A percentile compares a stretch with the other conserved stretches of the same genome.
phyloP scores from a whole-genome alignment of 2,329 filamentous ascomycete genomes.

The Amesomyces nigricolor region DNA sequence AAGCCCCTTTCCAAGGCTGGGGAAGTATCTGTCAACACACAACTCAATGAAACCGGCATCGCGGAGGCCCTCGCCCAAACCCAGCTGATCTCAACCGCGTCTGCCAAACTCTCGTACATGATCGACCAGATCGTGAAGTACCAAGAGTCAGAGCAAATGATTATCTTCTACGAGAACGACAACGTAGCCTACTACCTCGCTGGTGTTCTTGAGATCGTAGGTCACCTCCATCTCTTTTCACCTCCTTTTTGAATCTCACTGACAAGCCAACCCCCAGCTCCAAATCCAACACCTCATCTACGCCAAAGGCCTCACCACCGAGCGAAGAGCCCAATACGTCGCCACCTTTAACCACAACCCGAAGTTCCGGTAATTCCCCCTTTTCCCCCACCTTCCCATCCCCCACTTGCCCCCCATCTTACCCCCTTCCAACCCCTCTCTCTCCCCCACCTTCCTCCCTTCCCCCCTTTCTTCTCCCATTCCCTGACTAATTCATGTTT shows the following conservation, averaged over 20 bases:
- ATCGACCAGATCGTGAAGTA: conserved; percentile 65
- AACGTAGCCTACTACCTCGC: conserved; percentile 84
- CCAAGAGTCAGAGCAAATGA: conserved; percentile 71
- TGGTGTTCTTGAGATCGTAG: conserved; percentile 67
- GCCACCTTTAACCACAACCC: conserved; percentile 67
- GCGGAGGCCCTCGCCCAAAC: conserved; percentile 52
- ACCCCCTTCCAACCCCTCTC: background rate
- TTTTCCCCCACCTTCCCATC: background rate
- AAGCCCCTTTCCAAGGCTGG: conserved; percentile 5
- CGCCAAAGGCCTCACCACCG: conserved; percentile 54
- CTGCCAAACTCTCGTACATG: conserved; percentile 82
- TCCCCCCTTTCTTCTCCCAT: background rate
- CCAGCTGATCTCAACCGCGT: conserved; percentile 70
- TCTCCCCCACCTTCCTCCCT: background rate
- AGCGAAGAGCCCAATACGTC: conserved; percentile 67
- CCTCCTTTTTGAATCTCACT: background rate
- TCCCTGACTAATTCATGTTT: background rate
- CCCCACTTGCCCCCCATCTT: background rate
- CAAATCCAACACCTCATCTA: conserved; percentile 62
- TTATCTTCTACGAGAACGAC: conserved; percentile 87
- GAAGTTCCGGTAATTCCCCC: conserved; percentile 46
- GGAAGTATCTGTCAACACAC: conserved; percentile 22
- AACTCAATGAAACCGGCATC: conserved; percentile 22
- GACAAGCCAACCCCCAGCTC: conserved; percentile 35
- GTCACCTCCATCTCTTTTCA: conserved; percentile 22